These are phyloP conservation scores for Pseudognaphalium luteoalbum DNA, from an alignment of 129 eudicot genomes.

Conservation along the genomic window DNA sequence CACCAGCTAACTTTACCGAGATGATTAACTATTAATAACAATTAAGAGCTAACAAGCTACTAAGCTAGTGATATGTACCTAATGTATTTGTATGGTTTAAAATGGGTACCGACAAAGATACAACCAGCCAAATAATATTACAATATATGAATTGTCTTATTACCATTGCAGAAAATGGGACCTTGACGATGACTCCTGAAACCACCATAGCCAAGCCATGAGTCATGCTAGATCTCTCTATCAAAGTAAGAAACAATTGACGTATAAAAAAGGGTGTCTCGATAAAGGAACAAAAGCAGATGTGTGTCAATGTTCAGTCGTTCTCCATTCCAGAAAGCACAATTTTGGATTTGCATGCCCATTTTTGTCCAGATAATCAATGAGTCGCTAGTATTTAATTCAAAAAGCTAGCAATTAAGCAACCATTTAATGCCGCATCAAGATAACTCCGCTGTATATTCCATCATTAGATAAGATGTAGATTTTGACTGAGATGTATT, in stretches of 20 bases:
- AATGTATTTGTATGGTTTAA: no score
- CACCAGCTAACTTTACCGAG: no score
- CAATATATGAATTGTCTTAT: not conserved
- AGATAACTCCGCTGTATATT: not conserved
- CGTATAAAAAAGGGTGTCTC: conserved; percentile 28
- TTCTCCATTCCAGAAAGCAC: conserved; percentile 5
- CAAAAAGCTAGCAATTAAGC: not conserved
- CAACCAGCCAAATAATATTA: no score
- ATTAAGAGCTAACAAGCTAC: no score
- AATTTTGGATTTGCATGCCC: conserved; percentile 21
- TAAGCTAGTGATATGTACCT: no score
- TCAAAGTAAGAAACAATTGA: conserved; percentile 18
- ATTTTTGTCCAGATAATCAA: not conserved
- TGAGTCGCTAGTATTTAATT: not conserved
- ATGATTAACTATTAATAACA: no score
- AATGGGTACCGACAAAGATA: no score
- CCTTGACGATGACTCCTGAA: not conserved
- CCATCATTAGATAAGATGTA: conserved; percentile 13
- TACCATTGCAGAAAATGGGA: not conserved
- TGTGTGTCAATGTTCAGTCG: not conserved
- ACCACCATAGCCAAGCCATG: not conserved
- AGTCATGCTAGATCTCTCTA: not conserved
- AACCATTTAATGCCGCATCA: not conserved
- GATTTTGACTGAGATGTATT: conserved; percentile 5
- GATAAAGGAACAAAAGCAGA: not conserved